Evolutionary conservation across 768 basidiomycete species (phyloP).

Genomic region (Sporobolomyces phaffii): DNA sequence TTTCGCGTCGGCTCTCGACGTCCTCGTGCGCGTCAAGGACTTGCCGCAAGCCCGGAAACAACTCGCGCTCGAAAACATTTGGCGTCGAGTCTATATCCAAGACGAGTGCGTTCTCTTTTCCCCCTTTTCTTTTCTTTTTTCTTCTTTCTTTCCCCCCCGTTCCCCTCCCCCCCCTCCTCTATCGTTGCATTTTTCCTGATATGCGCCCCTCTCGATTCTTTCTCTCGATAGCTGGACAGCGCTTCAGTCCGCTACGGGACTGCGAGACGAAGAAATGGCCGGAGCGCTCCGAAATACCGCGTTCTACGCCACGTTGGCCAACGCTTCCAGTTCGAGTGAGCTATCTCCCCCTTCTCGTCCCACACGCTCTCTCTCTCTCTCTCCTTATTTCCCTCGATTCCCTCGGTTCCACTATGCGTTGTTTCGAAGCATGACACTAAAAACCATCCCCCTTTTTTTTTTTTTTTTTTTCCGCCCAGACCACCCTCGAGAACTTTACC

Average conservation of each 20-base stretch:
- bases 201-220: neutral
- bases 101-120: slow-evolving; percentile 63
- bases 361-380: neutral
- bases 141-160: neutral
- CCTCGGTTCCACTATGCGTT: no score
- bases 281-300: slow-evolving; percentile 68
- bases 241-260: slow-evolving; percentile 65
- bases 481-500: slow-evolving; percentile 16
- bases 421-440: no score
- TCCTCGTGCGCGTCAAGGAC: slow-evolving; percentile 57
- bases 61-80: slow-evolving; percentile 67
- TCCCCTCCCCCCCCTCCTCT: no score
- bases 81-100: slow-evolving; percentile 80
- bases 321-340: slow-evolving; percentile 36
- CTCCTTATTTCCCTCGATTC: neutral
- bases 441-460: no score
- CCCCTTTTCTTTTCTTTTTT: slow-evolving; percentile 14
- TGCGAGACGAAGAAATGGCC: slow-evolving; percentile 71
- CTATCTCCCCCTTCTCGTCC: neutral
- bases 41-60: slow-evolving; percentile 64
- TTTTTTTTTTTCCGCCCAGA: neutral
- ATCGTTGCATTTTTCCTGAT: no score
- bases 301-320: slow-evolving; percentile 59
- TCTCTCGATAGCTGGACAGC: slow-evolving; percentile 61
- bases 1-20: slow-evolving; percentile 47